Evolutionary conservation across 2,329 filamentous ascomycete species (phyloP).

Genomic region (Orbilia quercus): DNA sequence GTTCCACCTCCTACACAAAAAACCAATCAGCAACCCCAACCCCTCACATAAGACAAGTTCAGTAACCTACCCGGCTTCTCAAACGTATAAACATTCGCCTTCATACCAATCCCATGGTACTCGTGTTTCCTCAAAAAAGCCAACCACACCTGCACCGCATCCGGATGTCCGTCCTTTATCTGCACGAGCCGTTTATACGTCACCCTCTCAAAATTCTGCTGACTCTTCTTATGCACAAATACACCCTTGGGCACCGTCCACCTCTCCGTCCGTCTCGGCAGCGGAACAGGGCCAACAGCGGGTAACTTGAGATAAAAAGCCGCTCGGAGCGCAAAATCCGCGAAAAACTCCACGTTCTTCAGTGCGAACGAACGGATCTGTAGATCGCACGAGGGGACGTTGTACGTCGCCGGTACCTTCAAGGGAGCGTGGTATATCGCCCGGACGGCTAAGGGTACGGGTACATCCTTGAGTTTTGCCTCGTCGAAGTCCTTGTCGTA

Average conservation of each 20-base stretch:
- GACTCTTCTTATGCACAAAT: slow-evolving; percentile 96
- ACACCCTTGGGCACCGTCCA: slow-evolving; percentile 91
- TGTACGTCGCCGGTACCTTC: slow-evolving; percentile 77
- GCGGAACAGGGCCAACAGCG: slow-evolving; percentile 83
- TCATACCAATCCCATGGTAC: slow-evolving; percentile 97
- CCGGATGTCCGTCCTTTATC: slow-evolving; percentile 89
- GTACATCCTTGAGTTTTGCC: slow-evolving; percentile 61
- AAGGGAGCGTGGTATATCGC: slow-evolving; percentile 87
- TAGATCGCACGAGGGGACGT: slow-evolving; percentile 86
- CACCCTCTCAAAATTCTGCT: slow-evolving; percentile 96
- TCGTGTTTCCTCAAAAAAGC: slow-evolving; percentile 91
- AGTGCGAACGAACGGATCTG: slow-evolving; percentile 91
- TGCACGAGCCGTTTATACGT: slow-evolving; percentile 88
- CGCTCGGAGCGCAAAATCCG: slow-evolving; percentile 91
- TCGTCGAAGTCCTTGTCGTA: slow-evolving; percentile 46
- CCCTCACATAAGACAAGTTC: not conserved
- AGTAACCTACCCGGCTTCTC: slow-evolving; percentile 74
- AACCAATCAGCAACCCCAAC: slow-evolving; percentile 11
- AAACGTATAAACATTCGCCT: slow-evolving; percentile 96
- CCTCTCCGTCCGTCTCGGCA: slow-evolving; percentile 86
- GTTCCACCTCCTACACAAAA: slow-evolving; percentile 41
- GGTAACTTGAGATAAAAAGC: slow-evolving; percentile 93
- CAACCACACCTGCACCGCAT: slow-evolving; percentile 90
- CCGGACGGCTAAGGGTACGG: slow-evolving; percentile 82
- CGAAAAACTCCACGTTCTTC: slow-evolving; percentile 91